Conservation (phyloP, 495 filamentous ascomycete species). For the Penicillium macrosclerotiorum region DNA sequence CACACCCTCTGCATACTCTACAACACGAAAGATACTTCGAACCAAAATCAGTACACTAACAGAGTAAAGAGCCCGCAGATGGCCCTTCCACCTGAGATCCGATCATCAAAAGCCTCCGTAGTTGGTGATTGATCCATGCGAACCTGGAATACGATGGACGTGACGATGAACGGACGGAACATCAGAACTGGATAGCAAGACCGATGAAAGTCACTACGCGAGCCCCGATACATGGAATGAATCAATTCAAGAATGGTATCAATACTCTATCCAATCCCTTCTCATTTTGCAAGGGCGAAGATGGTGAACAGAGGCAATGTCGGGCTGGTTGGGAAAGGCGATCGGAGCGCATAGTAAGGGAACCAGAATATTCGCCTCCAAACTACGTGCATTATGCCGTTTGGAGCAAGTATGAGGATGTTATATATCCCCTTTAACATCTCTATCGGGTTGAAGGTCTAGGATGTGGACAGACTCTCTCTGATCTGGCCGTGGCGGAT, state of each 20-base stretch:
- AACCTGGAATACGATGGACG: constrained; percentile 7
- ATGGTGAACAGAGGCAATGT: too few species aligned
- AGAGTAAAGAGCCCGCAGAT: constrained; percentile 48
- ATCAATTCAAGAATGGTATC: too few species aligned
- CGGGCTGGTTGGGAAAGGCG: too few species aligned
- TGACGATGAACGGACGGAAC: constrained; percentile 11
- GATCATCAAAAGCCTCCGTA: constrained; percentile 1
- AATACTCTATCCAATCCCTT: too few species aligned
- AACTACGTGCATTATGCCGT: too few species aligned
- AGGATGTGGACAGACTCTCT: too few species aligned
- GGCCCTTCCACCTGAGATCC: constrained; percentile 45
- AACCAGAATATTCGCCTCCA: too few species aligned
- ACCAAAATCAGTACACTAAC: constrained; percentile 52
- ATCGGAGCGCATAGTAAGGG: too few species aligned
- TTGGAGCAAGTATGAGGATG: too few species aligned
- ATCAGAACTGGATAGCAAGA: background rate
- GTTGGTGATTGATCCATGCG: constrained; percentile 9
- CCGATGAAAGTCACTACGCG: too few species aligned
- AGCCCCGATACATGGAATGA: too few species aligned
- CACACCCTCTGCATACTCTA: constrained; percentile 56
- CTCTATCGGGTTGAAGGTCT: background rate
- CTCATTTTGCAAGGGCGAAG: too few species aligned
- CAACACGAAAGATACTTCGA: constrained; percentile 55
- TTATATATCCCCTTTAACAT: background rate
- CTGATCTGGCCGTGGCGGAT: background rate